phyloP scores from a whole-genome alignment of 2,329 filamentous ascomycete species.

The Botrytis byssoidea region DNA sequence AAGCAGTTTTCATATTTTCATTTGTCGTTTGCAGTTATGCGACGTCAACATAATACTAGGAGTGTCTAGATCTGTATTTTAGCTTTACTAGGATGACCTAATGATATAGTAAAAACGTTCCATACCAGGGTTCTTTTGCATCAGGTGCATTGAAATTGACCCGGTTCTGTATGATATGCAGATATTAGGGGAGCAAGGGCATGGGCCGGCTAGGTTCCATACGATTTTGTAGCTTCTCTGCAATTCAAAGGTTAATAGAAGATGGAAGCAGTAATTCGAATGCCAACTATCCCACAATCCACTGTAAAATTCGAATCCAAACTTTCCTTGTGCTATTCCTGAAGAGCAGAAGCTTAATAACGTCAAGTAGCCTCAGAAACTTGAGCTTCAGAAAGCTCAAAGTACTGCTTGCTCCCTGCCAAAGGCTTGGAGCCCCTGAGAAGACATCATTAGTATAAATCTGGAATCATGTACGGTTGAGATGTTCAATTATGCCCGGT shows the following conservation, averaged over 20 bases:
- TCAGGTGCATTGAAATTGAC: not conserved
- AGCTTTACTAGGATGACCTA: not conserved
- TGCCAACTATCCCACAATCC: no score
- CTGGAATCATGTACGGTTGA: not conserved
- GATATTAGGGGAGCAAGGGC: fast-evolving
- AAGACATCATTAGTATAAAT: not conserved
- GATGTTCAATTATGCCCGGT: not conserved
- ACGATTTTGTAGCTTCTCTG: no score
- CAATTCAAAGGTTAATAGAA: no score
- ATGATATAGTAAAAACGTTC: no score
- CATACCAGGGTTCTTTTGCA: no score
- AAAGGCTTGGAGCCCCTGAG: not conserved
- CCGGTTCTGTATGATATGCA: no score
- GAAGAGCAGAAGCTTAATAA: no score
- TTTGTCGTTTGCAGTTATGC: not conserved
- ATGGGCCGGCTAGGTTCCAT: no score
- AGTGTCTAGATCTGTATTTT: not conserved
- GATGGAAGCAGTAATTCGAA: no score
- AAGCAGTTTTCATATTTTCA: not conserved
- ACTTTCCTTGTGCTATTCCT: no score
- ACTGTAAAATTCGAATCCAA: no score
- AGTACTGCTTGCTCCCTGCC: not conserved
- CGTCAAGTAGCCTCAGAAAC: no score
- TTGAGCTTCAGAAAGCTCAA: not conserved
- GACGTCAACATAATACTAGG: not conserved